Base-by-base conservation (phyloP, 2,329 filamentous ascomycete species). In the Colletotrichum cuscutae region DNA sequence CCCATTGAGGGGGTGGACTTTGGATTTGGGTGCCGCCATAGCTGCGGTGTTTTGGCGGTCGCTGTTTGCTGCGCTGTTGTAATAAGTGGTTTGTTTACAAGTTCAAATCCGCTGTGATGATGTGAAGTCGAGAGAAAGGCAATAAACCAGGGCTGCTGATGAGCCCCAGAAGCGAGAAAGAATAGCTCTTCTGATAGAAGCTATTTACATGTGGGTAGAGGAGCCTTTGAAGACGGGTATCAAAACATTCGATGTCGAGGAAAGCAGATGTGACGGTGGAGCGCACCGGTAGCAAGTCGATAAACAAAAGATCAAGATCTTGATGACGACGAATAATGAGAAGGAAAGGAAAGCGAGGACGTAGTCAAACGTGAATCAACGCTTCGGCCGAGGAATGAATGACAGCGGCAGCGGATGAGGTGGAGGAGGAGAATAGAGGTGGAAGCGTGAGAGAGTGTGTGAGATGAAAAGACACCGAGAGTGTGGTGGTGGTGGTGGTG, bases 1-100 rank as follows among this genome's bases (percentile, higher is more conserved):
- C 77, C 87, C 88, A 80, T 89, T 90, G 79, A 91, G 84, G 65
- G 88, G 82, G 78, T 89, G 88, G 69, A 83, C 68, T 82, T 90
- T 91, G 69, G 84, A 77, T 79, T 88, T 90, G 77, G 85, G 78
- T 71, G 88, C 80, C 88, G 91, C 90, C 75, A 77, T 82, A 35
- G 75, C 74, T 71, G 70, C 19, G 62, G 22, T 26, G 71, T 67
- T 59, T 52, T 59, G 57, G 72, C 28, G 69, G 60, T 30, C 37
- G 65, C 65, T 71, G 52, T 52, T 26, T 57, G n/a, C 53, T 54
- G 19, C 19, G 28, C 42, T 26, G 15, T 26, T 56, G 12, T 13
- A 42, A 35, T 42, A 15, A 42, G 64, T 26, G 32, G 32, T 53
- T 59, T 65, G 30, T 42, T 68, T 56, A 35, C 56, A 59, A 37